These are phyloP conservation scores for Pseudocercospora ulei DNA, from an alignment of 2,329 filamentous ascomycete species.

Conservation along the genomic window DNA sequence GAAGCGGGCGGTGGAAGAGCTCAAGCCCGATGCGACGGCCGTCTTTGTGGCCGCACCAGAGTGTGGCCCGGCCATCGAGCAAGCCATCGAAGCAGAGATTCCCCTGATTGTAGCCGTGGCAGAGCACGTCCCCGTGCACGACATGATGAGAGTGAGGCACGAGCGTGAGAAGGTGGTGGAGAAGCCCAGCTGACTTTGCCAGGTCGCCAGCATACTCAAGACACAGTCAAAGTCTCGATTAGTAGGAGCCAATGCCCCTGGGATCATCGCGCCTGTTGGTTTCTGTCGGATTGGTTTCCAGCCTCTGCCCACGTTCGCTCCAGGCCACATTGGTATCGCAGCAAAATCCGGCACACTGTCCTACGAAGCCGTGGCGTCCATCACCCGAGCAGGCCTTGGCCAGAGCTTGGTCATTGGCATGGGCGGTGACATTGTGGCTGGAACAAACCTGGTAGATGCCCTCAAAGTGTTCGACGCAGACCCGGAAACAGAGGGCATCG, in stretches of 20 bases:
- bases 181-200: slow-evolving; percentile 8
- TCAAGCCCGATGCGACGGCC: slow-evolving; percentile 67
- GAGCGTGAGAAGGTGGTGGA: background rate
- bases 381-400: slow-evolving; percentile 62
- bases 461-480: slow-evolving; percentile 58
- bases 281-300: slow-evolving; percentile 67
- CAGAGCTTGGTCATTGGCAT: slow-evolving; percentile 70
- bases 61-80: slow-evolving; percentile 63
- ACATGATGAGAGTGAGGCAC: slow-evolving; percentile 52
- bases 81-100: slow-evolving; percentile 69
- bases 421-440: slow-evolving; percentile 64
- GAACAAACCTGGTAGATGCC: slow-evolving; percentile 64
- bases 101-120: slow-evolving; percentile 69
- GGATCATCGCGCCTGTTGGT: slow-evolving; percentile 64
- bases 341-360: slow-evolving; percentile 74
- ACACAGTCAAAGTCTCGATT: slow-evolving; percentile 63
- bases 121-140: slow-evolving; percentile 69
- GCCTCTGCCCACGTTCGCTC: slow-evolving; percentile 60
- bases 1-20: slow-evolving; percentile 55
- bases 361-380: slow-evolving; percentile 68
- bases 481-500: slow-evolving; percentile 59
- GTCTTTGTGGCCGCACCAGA: slow-evolving; percentile 72
- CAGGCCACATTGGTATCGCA: slow-evolving; percentile 62
- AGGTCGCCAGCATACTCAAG: slow-evolving; percentile 60
- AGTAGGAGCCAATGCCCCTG: slow-evolving; percentile 71